phyloP scores from a whole-genome alignment of 257 asterid species.

The Solanum virginianum region DNA sequence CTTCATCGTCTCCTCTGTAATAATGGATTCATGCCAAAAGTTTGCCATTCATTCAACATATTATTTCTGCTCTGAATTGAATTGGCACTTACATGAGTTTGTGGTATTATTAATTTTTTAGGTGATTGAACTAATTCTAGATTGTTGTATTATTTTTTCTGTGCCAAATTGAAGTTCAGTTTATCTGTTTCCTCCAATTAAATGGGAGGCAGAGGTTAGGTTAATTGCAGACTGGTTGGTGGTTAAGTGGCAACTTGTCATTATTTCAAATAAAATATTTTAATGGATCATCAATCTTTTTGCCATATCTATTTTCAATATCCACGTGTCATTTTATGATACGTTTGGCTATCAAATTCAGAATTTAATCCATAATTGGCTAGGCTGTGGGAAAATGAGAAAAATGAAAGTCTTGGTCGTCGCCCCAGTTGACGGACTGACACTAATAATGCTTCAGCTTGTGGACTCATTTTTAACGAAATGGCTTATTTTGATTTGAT shows the following conservation, averaged over 20 bases:
- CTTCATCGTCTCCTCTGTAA: background rate
- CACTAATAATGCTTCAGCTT: background rate
- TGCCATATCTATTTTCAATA: background rate
- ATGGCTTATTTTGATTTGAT: no score
- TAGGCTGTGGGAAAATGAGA: background rate
- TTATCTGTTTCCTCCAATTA: background rate
- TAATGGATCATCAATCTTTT: background rate
- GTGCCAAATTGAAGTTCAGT: background rate
- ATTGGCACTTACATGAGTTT: background rate
- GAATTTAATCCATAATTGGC: background rate
- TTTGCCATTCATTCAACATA: background rate
- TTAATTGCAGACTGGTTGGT: background rate
- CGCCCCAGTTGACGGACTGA: background rate
- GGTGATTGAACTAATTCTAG: background rate
- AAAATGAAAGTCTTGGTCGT: background rate
- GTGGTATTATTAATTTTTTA: background rate
- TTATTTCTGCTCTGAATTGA: background rate
- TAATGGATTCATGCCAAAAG: background rate
- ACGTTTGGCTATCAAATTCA: background rate
- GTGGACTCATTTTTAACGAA: background rate
- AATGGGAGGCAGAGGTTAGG: background rate
- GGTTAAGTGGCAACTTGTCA: background rate
- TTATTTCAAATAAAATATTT: no score
- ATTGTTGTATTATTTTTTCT: background rate
- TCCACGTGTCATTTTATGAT: background rate